Conservation (phyloP, 2,329 filamentous ascomycete species). For the Ascocoryne sarcoides region DNA sequence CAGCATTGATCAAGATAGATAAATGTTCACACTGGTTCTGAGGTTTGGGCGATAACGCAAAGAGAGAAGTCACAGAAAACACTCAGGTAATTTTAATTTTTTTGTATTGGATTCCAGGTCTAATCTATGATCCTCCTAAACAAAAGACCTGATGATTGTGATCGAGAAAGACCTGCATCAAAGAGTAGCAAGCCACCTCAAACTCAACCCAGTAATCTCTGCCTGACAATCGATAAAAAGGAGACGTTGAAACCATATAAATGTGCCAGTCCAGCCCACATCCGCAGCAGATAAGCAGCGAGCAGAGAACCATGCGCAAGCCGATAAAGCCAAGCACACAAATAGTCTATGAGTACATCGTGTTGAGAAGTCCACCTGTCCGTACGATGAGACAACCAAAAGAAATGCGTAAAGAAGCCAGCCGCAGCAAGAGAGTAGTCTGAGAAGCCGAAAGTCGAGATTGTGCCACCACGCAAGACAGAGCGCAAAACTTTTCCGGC, state of each 20-base stretch:
- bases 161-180: no score
- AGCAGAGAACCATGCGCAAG: neutral
- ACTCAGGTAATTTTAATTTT: no score
- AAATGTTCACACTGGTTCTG: no score
- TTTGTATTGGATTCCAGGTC: no score
- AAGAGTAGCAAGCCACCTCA: no score
- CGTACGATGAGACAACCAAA: constrained; percentile 13
- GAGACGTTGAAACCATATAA: neutral
- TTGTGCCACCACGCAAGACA: constrained; percentile 15
- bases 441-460: constrained; percentile 17
- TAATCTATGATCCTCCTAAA: no score
- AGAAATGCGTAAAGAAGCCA: constrained; percentile 15
- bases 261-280: neutral
- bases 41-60: no score
- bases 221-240: no score
- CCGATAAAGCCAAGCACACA: neutral
- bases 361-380: constrained; percentile 14
- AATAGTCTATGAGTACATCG: constrained; percentile 26
- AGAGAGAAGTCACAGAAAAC: no score
- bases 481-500: constrained; percentile 27
- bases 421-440: constrained; percentile 10
- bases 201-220: no score
- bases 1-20: no score
- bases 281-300: neutral
- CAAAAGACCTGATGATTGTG: no score